Conservation (phyloP, 1,139 yeast species). For the Hemisphaericaspora lyxosophila region DNA sequence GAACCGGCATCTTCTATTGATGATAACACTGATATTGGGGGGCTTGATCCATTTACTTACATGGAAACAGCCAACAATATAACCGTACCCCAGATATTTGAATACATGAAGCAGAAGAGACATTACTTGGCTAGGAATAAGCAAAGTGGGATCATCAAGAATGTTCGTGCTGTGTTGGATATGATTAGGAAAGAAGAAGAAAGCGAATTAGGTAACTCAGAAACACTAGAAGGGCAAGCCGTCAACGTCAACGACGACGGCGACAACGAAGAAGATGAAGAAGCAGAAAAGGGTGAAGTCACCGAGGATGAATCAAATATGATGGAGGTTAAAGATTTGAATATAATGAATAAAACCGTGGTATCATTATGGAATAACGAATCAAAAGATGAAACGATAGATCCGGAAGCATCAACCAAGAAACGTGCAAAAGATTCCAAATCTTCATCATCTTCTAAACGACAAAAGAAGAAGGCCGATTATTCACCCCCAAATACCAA, state of each 20-base stretch:
- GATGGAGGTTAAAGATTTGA: slow-evolving; percentile 61
- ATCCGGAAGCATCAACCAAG: slow-evolving; percentile 22
- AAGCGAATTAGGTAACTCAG: slow-evolving; percentile 35
- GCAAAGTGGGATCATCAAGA: slow-evolving; percentile 51
- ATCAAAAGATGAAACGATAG: slow-evolving; percentile 9
- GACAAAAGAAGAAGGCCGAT: slow-evolving; percentile 51
- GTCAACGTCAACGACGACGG: no score
- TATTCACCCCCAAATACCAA: slow-evolving; percentile 70
- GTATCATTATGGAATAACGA: slow-evolving; percentile 63
- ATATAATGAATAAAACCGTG: slow-evolving; percentile 73
- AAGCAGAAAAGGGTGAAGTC: slow-evolving; percentile 39
- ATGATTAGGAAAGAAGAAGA: slow-evolving; percentile 44
- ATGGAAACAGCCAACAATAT: slow-evolving; percentile 64
- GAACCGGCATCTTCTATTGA: slow-evolving; percentile 17
- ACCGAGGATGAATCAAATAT: slow-evolving; percentile 39
- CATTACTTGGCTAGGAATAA: slow-evolving; percentile 67
- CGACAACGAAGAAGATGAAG: slow-evolving; percentile 35
- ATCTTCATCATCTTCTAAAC: slow-evolving; percentile 23
- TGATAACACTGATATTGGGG: slow-evolving; percentile 5
- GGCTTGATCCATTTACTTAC: slow-evolving; percentile 35
- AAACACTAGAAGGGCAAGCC: no score
- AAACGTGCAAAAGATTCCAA: slow-evolving; percentile 32
- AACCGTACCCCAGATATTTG: slow-evolving; percentile 47
- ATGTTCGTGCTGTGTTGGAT: slow-evolving; percentile 56
- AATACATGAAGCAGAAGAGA: slow-evolving; percentile 60